Evolutionary conservation across 345 rosid genomes (phyloP).

Genomic region (Crucihimalaya himalaica): DNA sequence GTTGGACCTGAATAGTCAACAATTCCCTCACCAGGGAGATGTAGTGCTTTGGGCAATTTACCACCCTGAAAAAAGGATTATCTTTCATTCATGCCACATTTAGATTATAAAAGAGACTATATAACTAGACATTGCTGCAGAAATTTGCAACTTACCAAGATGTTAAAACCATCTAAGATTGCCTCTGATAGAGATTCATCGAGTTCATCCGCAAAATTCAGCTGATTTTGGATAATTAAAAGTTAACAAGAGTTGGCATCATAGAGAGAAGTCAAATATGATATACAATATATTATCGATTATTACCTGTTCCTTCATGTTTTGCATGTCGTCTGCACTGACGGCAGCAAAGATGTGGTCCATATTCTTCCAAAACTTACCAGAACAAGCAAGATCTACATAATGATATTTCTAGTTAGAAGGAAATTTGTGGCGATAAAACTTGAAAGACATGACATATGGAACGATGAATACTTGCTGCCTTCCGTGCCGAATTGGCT

Average conservation of each 20-base stretch:
- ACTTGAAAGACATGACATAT: constrained; percentile 25
- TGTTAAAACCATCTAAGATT: constrained; percentile 47
- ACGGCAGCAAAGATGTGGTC: constrained; percentile 66
- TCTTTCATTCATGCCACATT: constrained; percentile 11
- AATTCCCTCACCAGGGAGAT: constrained; percentile 46
- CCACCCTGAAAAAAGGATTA: constrained; percentile 47
- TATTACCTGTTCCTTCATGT: constrained; percentile 79
- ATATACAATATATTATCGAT: constrained; percentile 1
- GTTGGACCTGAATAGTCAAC: constrained; percentile 47
- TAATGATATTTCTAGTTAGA: constrained; percentile 31
- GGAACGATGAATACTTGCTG: constrained; percentile 56
- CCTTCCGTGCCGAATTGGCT: constrained; percentile 75
- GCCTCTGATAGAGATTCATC: constrained; percentile 67
- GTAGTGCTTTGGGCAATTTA: constrained; percentile 45
- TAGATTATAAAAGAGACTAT: constrained; percentile 14
- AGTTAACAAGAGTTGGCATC: constrained; percentile 17
- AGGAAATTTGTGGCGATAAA: constrained; percentile 17
- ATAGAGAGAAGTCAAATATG: constrained; percentile 12
- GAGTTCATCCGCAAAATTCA: constrained; percentile 69
- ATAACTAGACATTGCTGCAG: constrained; percentile 14
- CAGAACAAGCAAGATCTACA: constrained; percentile 70
- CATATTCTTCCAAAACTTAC: constrained; percentile 90
- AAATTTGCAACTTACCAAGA: constrained; percentile 52
- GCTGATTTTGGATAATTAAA: constrained; percentile 47
- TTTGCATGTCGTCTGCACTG: constrained; percentile 62